A percentile compares a stretch with the other conserved stretches of the same genome.
phyloP scores from a whole-genome alignment of 371 early-diverging fungal species.

The Zopfochytrium polystomum region DNA sequence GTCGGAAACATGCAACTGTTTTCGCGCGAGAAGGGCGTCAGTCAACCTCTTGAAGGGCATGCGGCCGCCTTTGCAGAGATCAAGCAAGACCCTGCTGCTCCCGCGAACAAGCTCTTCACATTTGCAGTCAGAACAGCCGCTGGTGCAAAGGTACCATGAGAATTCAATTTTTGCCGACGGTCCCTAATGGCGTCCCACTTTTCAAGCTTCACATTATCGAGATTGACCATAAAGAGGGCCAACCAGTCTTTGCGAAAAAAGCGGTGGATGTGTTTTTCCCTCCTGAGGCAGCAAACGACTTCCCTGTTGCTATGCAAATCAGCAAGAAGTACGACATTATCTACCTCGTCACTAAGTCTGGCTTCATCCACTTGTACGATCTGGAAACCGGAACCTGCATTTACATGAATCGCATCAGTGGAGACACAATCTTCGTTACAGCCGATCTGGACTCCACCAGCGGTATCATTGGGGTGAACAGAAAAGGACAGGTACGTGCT shows the following conservation, averaged over 20 bases:
- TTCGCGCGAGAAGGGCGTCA: constrained; percentile 86
- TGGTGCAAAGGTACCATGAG: constrained; percentile 72
- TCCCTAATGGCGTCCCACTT: constrained; percentile 5
- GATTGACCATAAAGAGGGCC: constrained; percentile 90
- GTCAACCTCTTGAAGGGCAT: constrained; percentile 95
- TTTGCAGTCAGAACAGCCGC: constrained; percentile 83
- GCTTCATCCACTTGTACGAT: constrained; percentile 96
- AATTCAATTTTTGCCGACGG: background rate
- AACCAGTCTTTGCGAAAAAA: constrained; percentile 85
- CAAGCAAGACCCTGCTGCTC: constrained; percentile 66
- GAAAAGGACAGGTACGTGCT: constrained; percentile 82
- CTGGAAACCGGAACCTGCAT: constrained; percentile 89
- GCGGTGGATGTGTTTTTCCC: constrained; percentile 94
- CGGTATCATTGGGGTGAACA: constrained; percentile 93
- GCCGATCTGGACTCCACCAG: constrained; percentile 81
- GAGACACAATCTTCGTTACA: constrained; percentile 95
- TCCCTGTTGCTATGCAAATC: constrained; percentile 96
- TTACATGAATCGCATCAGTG: constrained; percentile 94
- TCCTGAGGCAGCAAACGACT: constrained; percentile 87
- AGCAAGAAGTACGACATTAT: constrained; percentile 86
- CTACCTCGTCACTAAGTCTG: constrained; percentile 93
- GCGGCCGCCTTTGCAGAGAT: constrained; percentile 93
- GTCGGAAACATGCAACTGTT: constrained; percentile 95
- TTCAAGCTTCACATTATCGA: constrained; percentile 89
- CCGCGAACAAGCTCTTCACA: constrained; percentile 84